Evolutionary conservation across 2,329 filamentous ascomycete genomes (phyloP).

Genomic region (Diaporthe longicolla): DNA sequence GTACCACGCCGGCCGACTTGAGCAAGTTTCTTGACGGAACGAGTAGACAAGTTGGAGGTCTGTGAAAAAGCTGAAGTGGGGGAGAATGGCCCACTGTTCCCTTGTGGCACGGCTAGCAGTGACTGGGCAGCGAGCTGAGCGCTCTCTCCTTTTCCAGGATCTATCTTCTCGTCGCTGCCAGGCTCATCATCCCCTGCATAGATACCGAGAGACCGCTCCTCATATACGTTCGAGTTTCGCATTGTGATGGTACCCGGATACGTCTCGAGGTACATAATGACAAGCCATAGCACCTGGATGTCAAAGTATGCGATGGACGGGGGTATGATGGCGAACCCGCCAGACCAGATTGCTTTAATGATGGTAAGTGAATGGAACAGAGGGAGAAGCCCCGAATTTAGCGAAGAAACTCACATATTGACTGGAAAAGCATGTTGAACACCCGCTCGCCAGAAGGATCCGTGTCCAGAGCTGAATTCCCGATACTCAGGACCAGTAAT

Average conservation of each 20-base stretch:
- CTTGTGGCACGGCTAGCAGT: not conserved
- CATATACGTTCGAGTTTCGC: conserved; percentile 71
- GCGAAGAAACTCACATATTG: conserved; percentile 43
- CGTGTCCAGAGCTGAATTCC: conserved; percentile 60
- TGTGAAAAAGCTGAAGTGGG: conserved; percentile 34
- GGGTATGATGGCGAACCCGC: conserved; percentile 67
- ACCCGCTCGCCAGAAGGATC: conserved; percentile 62
- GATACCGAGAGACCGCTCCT: conserved; percentile 67
- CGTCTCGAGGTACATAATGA: conserved; percentile 64
- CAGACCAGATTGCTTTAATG: conserved; percentile 60
- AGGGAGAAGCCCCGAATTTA: not conserved
- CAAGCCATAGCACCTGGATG: conserved; percentile 58
- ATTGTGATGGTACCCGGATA: conserved; percentile 62
- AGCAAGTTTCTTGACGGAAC: conserved; percentile 41
- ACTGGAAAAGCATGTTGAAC: conserved; percentile 68
- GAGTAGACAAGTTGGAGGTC: conserved; percentile 36
- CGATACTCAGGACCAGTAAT: conserved; percentile 67
- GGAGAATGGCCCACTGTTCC: not conserved
- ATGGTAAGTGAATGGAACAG: not conserved
- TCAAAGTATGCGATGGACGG: conserved; percentile 60
- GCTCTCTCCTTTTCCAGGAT: conserved; percentile 1
- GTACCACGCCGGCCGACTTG: conserved; percentile 44
- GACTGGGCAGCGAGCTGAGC: conserved; percentile 26
- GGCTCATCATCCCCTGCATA: conserved; percentile 49
- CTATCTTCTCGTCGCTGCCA: conserved; percentile 12